These are phyloP conservation scores for Didymella pinodella DNA, from an alignment of 2,329 filamentous ascomycete species.

Conservation along the genomic window DNA sequence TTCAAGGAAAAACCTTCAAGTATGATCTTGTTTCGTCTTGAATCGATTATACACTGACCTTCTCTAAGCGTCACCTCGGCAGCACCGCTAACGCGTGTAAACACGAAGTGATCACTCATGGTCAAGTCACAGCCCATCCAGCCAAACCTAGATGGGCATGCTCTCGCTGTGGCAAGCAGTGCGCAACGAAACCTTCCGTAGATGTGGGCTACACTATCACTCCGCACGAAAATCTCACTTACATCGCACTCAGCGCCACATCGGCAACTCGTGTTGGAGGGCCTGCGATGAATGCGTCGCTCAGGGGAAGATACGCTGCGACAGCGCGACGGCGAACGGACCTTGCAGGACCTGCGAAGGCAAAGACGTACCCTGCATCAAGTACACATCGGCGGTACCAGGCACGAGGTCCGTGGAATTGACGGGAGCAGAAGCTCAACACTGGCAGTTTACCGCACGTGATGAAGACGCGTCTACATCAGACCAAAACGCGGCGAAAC, in stretches of 20 bases:
- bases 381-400: slow-evolving; percentile 12
- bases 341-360: slow-evolving; percentile 20
- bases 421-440: not conserved
- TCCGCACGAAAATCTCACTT: not conserved
- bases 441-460: not conserved
- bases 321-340: slow-evolving; percentile 10
- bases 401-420: not conserved
- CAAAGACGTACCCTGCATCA: slow-evolving; percentile 16
- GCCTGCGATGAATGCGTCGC: slow-evolving; percentile 28
- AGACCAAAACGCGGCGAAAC: slow-evolving; percentile 2
- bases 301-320: slow-evolving; percentile 7
- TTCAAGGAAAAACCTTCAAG: slow-evolving; percentile 4
- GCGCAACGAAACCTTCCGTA: not conserved
- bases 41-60: not conserved
- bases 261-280: slow-evolving; percentile 23
- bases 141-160: slow-evolving; percentile 5
- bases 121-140: not conserved
- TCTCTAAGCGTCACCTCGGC: slow-evolving; percentile 4
- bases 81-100: not conserved
- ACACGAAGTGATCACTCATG: not conserved
- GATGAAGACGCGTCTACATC: not conserved
- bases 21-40: not conserved
- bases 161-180: slow-evolving; percentile 11
- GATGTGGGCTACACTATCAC: not conserved
- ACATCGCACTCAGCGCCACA: slow-evolving; percentile 13